Percentiles rank a stretch among this genome's conserved stretches.
phyloP scores from a whole-genome alignment of 306 rosid genomes.

The Luffa acutangula region DNA sequence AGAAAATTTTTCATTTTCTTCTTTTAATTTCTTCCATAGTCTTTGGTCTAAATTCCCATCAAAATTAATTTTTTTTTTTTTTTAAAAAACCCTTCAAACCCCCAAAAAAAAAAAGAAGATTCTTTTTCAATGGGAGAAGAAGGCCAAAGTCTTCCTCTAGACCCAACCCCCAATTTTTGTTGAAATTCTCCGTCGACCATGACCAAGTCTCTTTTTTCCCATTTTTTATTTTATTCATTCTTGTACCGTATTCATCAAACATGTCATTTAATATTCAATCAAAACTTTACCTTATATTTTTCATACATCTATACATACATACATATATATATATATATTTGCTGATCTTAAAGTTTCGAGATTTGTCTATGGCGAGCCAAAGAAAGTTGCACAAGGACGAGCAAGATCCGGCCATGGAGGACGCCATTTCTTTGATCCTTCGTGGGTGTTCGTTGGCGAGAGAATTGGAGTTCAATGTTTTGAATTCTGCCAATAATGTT shows the following conservation, averaged over 20 bases:
- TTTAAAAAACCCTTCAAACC: not conserved
- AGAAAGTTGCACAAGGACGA: not conserved
- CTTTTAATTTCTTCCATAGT: not conserved
- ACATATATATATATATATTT: not conserved
- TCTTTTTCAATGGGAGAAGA: slow-evolving; percentile 6
- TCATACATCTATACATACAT: too few species aligned
- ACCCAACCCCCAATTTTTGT: not conserved
- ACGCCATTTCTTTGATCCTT: slow-evolving; percentile 13
- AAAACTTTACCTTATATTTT: not conserved
- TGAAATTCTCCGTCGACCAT: slow-evolving; percentile 25
- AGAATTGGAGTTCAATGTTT: slow-evolving; percentile 28
- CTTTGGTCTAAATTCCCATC: not conserved
- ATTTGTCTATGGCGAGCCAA: not conserved
- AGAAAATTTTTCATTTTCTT: not conserved
- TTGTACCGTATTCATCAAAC: slow-evolving; percentile 29
- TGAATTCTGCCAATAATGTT: slow-evolving; percentile 13
- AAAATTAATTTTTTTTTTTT: too few species aligned
- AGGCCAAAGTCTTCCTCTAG: slow-evolving; percentile 6
- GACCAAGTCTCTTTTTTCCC: slow-evolving; percentile 38
- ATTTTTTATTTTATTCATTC: not conserved
- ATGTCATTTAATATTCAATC: not conserved
- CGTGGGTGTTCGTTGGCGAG: slow-evolving; percentile 34
- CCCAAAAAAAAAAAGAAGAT: not conserved
- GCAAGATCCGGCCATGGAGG: slow-evolving; percentile 31
- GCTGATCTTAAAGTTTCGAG: not conserved